Conservation (phyloP, 306 rosid genomes). For the Vigna radiata region DNA sequence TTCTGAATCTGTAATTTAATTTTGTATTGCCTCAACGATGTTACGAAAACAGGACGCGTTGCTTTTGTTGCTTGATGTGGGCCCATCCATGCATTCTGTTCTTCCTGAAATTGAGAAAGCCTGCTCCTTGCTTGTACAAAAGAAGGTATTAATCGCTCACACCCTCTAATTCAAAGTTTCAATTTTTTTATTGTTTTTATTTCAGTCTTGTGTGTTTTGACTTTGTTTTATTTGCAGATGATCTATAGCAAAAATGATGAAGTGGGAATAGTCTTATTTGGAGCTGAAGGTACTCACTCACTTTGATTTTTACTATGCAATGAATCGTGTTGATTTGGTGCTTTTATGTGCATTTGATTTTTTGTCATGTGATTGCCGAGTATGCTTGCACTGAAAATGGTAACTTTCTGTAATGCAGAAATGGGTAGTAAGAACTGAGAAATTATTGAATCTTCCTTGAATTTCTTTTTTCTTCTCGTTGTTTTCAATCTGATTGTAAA, state of each 20-base stretch:
- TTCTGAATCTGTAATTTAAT: background rate
- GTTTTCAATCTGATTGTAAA: conserved; percentile 1
- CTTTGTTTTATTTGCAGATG: conserved; percentile 56
- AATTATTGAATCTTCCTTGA: background rate
- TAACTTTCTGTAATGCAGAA: background rate
- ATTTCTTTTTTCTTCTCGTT: conserved; percentile 2
- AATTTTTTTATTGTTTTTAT: background rate
- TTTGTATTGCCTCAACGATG: conserved; percentile 17
- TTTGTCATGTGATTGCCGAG: background rate
- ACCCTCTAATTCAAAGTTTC: background rate
- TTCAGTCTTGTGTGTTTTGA: background rate
- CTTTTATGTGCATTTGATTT: conserved; percentile 8
- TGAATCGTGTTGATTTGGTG: background rate
- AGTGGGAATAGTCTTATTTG: conserved; percentile 83
- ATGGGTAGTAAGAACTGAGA: conserved; percentile 3
- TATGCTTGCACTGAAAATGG: background rate
- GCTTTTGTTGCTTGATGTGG: conserved; percentile 88
- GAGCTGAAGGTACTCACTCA: conserved; percentile 68
- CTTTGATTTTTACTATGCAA: conserved; percentile 9
- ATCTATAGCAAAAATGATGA: conserved; percentile 67
- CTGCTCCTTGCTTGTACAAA: conserved; percentile 72
- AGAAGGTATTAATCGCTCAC: conserved; percentile 61
- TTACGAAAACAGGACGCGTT: conserved; percentile 57
- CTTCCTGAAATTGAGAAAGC: conserved; percentile 80
- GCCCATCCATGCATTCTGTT: conserved; percentile 84